Base-by-base conservation (phyloP, 768 basidiomycete genomes). In the Punctularia strigosozonata region DNA sequence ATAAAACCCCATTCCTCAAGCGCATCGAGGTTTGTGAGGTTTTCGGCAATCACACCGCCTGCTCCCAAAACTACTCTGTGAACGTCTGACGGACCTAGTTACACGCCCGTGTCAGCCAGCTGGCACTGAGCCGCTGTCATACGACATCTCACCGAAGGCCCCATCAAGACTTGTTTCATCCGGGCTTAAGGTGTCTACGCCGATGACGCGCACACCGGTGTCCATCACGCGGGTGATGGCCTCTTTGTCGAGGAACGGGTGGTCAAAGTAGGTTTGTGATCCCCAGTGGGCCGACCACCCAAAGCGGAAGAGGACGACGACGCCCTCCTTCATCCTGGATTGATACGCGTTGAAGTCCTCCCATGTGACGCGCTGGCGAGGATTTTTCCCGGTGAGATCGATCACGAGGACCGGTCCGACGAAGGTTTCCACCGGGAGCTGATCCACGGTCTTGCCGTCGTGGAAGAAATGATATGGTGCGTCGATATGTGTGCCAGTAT, bases 401-500 rank as follows among this genome's bases (percentile, higher is more conserved):
- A 80, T 54, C 1, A 80, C 53, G 17, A 71, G 48, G 0, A 69
- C 69, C n/a, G 68, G 70, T 2, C 71, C 73, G 18, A 80, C 54
- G 40, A 82, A 66, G 14, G 64, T 58, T 1, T 59, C 48, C 6
- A 82, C 63, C 7, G 71, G 66, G 34, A 85, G 62, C 37, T 76
- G 62, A 45, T 77, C 73, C 33, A 85, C 63, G 6, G 71, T 71
- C 31, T 58, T 57, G 4, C 77, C 80, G 21, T 68, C 60, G 4
- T 58, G 56, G 55, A 78, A 57, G 60, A 83, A 85, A 50, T 87
- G 84, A 36, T 68, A 74, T 0, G 84, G 84, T 1, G 82, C 79
- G 48, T 87, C 84, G 54, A 86, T 65, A 58, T 87, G 84, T 2
- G 84, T 86, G 33, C 83, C 84, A 1, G 77, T 77, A 50, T 86